A percentile compares a stretch with the other conserved stretches of the same genome.
Conservation (phyloP, 257 asterid species). For the Galeopsis tetrahit region DNA sequence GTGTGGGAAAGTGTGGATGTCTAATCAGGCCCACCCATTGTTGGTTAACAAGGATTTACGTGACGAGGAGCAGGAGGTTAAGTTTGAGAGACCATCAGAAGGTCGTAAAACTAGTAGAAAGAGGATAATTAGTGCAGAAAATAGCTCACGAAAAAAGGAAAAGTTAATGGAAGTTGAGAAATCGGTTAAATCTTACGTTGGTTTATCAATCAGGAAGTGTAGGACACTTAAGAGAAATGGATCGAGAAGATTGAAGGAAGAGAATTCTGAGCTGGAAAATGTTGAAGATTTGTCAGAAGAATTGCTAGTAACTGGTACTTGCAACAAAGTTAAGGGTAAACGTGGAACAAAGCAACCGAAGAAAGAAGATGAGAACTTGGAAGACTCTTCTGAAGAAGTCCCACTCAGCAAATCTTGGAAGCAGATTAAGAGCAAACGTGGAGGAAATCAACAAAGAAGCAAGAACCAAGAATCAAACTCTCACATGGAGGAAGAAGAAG, state of each 20-base stretch:
- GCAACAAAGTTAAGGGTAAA: constrained; percentile 33
- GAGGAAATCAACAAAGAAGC: constrained; percentile 44
- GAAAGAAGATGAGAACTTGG: constrained; percentile 39
- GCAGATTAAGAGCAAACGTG: constrained; percentile 52
- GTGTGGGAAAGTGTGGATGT: constrained; percentile 99
- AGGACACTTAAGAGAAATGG: constrained; percentile 41
- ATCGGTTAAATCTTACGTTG: constrained; percentile 31
- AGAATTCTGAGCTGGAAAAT: constrained; percentile 31
- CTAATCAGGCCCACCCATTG: constrained; percentile 86
- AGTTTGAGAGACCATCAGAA: constrained; percentile 50
- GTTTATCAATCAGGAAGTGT: constrained; percentile 17
- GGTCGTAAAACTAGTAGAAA: constrained; percentile 46
- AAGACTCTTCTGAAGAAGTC: constrained; percentile 54
- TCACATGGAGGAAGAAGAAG: constrained; percentile 26
- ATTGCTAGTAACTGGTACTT: constrained; percentile 22
- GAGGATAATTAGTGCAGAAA: constrained; percentile 51
- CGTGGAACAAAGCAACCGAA: constrained; percentile 35
- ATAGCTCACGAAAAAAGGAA: constrained; percentile 41
- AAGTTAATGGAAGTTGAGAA: constrained; percentile 41
- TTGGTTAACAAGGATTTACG: constrained; percentile 56
- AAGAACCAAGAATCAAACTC: constrained; percentile 36
- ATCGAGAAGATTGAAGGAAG: constrained; percentile 40
- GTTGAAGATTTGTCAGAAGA: constrained; percentile 41
- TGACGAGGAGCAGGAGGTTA: constrained; percentile 47
- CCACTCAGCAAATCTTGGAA: constrained; percentile 48